Conservation (phyloP, 1,284 basidiomycete species). For the Trichosporon sp. region DNA sequence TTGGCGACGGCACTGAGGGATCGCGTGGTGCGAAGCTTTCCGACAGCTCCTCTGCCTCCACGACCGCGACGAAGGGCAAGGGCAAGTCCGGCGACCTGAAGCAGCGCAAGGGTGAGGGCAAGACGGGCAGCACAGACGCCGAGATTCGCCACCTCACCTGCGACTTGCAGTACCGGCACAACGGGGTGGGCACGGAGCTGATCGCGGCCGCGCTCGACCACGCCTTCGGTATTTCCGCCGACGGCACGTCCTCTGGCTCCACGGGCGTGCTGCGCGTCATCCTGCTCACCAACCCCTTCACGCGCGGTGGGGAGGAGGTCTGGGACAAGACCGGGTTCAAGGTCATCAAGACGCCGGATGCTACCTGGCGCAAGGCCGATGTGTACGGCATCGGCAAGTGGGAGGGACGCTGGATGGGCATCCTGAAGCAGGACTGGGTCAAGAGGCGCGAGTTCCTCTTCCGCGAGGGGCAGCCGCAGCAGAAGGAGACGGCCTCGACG, state of each 20-base stretch:
- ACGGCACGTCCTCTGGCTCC: not conserved
- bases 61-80: not conserved
- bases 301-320: constrained; percentile 52
- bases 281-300: constrained; percentile 63
- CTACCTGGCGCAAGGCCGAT: constrained; percentile 11
- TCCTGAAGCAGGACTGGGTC: constrained; percentile 22
- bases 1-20: constrained; percentile 16
- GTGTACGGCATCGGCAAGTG: constrained; percentile 28
- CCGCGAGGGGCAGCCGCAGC: constrained; percentile 18
- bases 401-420: constrained; percentile 33
- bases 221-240: constrained; percentile 59
- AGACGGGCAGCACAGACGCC: constrained; percentile 53
- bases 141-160: constrained; percentile 76
- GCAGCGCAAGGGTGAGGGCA: not conserved
- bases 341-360: not conserved
- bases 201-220: constrained; percentile 64
- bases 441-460: constrained; percentile 14
- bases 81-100: too few species aligned
- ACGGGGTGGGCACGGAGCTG: constrained; percentile 68
- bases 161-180: constrained; percentile 65
- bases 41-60: not conserved
- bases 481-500: not conserved
- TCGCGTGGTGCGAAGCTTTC: not conserved
- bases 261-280: constrained; percentile 50
- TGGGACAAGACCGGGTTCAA: constrained; percentile 63